Evolutionary conservation across 441 rosid species (phyloP).

Genomic region (Melastoma candidum): DNA sequence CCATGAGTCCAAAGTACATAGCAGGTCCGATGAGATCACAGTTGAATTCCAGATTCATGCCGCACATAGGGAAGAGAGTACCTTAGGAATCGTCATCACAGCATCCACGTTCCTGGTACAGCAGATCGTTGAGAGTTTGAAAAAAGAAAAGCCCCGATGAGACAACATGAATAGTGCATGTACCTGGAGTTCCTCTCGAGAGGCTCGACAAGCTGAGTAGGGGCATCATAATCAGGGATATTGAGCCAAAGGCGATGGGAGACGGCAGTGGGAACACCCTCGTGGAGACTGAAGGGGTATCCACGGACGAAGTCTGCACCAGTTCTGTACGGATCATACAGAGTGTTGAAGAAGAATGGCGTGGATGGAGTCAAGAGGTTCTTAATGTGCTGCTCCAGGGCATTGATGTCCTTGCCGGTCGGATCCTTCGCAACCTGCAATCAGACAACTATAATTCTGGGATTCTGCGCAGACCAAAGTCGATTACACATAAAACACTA

Average conservation of each 20-base stretch:
- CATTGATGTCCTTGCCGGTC: conserved; percentile 47
- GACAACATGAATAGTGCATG: not conserved
- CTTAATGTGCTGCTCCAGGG: conserved; percentile 89
- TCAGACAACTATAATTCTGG: not conserved
- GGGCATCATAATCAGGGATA: conserved; percentile 96
- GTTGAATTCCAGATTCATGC: conserved; percentile 14
- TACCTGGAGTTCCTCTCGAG: conserved; percentile 76
- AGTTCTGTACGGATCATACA: conserved; percentile 76
- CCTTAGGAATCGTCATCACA: conserved; percentile 14
- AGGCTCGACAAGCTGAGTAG: conserved; percentile 89
- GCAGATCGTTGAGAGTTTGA: too few species aligned
- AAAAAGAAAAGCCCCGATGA: too few species aligned
- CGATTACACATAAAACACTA: too few species aligned
- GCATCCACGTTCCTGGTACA: conserved; percentile 6
- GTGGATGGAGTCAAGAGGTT: conserved; percentile 61
- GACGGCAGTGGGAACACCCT: conserved; percentile 71
- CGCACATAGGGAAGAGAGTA: conserved; percentile 14
- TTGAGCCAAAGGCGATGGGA: conserved; percentile 96
- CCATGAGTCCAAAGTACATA: conserved; percentile 17
- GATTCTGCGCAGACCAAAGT: too few species aligned
- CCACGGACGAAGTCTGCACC: conserved; percentile 89
- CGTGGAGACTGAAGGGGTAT: conserved; percentile 84
- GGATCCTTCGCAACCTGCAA: conserved; percentile 14
- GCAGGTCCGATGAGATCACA: conserved; percentile 15
- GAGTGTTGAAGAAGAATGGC: conserved; percentile 76